These are phyloP conservation scores for Aureobasidium sp. DNA, from an alignment of 2,329 filamentous ascomycete genomes.

Conservation along the genomic window DNA sequence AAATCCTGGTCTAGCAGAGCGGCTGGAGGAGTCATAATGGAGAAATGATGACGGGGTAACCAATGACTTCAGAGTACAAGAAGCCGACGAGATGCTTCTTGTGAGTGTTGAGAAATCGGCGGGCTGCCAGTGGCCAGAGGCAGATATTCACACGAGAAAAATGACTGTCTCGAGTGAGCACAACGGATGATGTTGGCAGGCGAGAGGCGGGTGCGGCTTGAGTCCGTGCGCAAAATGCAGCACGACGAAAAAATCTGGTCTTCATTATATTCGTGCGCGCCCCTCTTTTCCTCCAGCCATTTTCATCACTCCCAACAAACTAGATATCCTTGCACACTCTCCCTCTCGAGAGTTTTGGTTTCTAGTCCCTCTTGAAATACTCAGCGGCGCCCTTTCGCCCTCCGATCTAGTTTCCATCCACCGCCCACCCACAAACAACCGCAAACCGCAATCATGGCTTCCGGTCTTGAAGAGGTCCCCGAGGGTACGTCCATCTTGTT, in stretches of 20 bases:
- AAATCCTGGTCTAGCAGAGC: slow-evolving; percentile 12
- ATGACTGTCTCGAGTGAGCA: background rate
- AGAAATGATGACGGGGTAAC: background rate
- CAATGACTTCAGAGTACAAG: background rate
- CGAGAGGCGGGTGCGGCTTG: background rate
- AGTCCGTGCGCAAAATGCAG: background rate
- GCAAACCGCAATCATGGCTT: slow-evolving; percentile 89
- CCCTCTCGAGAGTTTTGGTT: slow-evolving; percentile 34
- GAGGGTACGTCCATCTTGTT: slow-evolving; percentile 61
- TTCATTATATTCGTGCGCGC: slow-evolving; percentile 6
- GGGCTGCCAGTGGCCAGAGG: background rate
- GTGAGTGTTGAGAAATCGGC: background rate
- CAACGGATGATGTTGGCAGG: background rate
- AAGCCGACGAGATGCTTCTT: background rate
- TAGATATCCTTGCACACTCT: slow-evolving; percentile 38
- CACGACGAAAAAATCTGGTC: background rate
- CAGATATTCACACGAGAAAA: background rate
- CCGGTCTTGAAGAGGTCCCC: slow-evolving; percentile 94
- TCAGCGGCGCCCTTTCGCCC: slow-evolving; percentile 29
- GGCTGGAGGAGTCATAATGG: slow-evolving; percentile 17
- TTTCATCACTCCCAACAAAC: slow-evolving; percentile 21
- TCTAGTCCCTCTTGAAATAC: slow-evolving; percentile 32
- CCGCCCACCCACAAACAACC: slow-evolving; percentile 23
- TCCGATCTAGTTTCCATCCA: slow-evolving; percentile 30
- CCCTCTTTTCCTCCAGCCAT: slow-evolving; percentile 11